Conservation (phyloP, 75 land plant species). For the Ceratopteris richardii region DNA sequence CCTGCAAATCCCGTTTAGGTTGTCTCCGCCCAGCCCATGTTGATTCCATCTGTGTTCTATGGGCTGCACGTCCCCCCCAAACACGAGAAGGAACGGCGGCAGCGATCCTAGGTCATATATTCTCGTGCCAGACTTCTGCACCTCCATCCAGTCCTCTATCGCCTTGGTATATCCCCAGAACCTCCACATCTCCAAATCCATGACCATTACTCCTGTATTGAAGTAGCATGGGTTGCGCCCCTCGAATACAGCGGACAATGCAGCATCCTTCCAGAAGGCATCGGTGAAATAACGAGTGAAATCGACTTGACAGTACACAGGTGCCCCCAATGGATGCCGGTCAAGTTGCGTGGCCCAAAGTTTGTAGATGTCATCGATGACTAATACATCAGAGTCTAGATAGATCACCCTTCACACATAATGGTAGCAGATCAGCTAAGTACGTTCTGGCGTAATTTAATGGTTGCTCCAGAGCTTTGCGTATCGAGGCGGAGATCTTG, state of each 20-base stretch:
- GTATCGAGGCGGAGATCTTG: conserved; percentile 21
- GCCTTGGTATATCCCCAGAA: conserved; percentile 12
- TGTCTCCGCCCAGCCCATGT: too few species aligned
- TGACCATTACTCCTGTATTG: conserved; percentile 48
- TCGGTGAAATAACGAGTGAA: conserved; percentile 39
- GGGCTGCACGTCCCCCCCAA: too few species aligned
- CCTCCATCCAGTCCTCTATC: conserved; percentile 41
- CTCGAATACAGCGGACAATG: conserved; percentile 20
- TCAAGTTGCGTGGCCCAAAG: conserved; percentile 50
- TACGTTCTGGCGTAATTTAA: conserved; percentile 32
- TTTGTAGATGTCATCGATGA: conserved; percentile 42
- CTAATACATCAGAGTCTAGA: conserved; percentile 50
- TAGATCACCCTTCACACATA: conserved; percentile 45
- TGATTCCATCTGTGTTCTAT: too few species aligned
- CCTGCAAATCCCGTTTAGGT: too few species aligned
- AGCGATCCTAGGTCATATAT: conserved; percentile 47
- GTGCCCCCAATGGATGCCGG: conserved; percentile 28
- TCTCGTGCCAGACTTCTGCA: conserved; percentile 27
- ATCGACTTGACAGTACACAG: conserved; percentile 37
- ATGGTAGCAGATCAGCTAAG: conserved; percentile 19
- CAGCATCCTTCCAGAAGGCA: conserved; percentile 34
- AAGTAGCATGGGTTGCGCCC: conserved; percentile 41
- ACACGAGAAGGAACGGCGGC: conserved; percentile 41
- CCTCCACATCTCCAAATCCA: conserved; percentile 32
- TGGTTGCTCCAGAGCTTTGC: conserved; percentile 28